These are phyloP conservation scores for Arthromyces matolae DNA, from an alignment of 768 basidiomycete genomes.

Conservation along the genomic window DNA sequence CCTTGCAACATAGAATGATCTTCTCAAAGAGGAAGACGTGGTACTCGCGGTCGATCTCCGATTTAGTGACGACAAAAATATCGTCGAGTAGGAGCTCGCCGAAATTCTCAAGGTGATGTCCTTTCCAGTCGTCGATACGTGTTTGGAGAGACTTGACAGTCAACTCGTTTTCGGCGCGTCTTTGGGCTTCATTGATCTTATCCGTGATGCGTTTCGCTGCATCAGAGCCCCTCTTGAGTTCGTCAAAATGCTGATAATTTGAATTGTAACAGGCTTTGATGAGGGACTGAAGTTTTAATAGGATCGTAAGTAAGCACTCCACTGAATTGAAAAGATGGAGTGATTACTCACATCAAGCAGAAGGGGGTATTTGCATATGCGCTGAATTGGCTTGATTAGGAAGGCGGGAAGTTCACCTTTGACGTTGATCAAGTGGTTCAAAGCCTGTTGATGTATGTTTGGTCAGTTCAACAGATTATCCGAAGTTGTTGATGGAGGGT, in stretches of 20 bases:
- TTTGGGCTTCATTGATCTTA: constrained; percentile 92
- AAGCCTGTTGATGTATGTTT: constrained; percentile 52
- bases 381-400: constrained; percentile 97
- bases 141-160: constrained; percentile 82
- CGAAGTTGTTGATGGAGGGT: constrained; percentile 19
- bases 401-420: constrained; percentile 93
- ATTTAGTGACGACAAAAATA: constrained; percentile 93
- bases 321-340: constrained; percentile 13
- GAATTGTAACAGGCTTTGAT: constrained; percentile 64
- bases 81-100: constrained; percentile 94
- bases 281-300: constrained; percentile 48
- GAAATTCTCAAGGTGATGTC: constrained; percentile 92
- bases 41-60: constrained; percentile 94
- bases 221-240: constrained; percentile 78
- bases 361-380: constrained; percentile 97
- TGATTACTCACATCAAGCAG: constrained; percentile 73
- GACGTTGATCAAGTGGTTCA: constrained; percentile 83
- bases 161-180: constrained; percentile 85
- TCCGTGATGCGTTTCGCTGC: constrained; percentile 92
- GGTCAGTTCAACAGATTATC: constrained; percentile 30
- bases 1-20: constrained; percentile 98
- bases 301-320: constrained; percentile 3
- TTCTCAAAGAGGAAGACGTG: constrained; percentile 98
- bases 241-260: constrained; percentile 70
- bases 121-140: constrained; percentile 98